phyloP scores from a whole-genome alignment of 192 early-diverging fungal species.

The Geranomyces variabilis region DNA sequence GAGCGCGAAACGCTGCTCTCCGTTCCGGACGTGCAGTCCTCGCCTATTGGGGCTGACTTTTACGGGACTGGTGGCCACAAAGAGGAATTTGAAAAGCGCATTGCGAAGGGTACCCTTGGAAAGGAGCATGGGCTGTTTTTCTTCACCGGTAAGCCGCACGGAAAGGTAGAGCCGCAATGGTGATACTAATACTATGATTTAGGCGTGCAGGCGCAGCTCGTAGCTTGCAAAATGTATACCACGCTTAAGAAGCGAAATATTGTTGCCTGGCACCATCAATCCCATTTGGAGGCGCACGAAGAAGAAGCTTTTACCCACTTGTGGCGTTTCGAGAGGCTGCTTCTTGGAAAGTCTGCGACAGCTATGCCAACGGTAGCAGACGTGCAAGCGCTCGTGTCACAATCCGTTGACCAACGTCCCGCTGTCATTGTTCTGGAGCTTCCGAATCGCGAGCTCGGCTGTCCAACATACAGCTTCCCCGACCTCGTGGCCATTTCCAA shows the following conservation, averaged over 20 bases:
- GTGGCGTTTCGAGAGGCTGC: not conserved
- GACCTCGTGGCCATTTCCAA: constrained; percentile 6
- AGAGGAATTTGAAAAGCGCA: not conserved
- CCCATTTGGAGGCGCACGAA: not conserved
- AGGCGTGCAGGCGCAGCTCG: not conserved
- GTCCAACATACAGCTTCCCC: not conserved
- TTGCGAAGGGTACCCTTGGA: not conserved
- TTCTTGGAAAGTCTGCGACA: not conserved
- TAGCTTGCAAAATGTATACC: not conserved
- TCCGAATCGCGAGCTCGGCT: constrained; percentile 6
- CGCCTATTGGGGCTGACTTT: not conserved
- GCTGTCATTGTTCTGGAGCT: constrained; percentile 8
- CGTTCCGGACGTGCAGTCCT: not conserved
- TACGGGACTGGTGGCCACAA: constrained; percentile 8
- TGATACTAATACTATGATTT: no score
- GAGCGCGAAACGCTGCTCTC: not conserved
- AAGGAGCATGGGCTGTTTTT: constrained; percentile 14
- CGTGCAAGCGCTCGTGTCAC: not conserved
- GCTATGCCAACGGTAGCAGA: constrained; percentile 1
- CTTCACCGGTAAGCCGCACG: no score
- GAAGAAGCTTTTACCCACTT: not conserved
- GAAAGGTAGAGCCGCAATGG: no score
- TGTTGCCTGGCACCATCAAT: constrained; percentile 5
- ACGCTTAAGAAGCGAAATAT: not conserved
- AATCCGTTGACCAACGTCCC: not conserved